These are phyloP conservation scores for Yamadazyma membranifaciens DNA, from an alignment of 1,139 yeast genomes.

Conservation along the genomic window DNA sequence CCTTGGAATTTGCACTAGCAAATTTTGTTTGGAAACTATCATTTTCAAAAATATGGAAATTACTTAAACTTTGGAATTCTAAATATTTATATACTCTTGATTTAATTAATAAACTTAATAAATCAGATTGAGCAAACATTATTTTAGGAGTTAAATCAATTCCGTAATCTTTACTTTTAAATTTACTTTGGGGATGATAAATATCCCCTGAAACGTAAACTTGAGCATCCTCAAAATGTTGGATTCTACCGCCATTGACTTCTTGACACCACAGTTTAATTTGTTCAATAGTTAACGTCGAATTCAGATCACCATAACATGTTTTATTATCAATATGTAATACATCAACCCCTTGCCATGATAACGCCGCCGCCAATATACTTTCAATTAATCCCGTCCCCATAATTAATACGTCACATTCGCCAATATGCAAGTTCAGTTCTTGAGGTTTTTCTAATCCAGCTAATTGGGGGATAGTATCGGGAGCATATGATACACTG, in stretches of 20 bases:
- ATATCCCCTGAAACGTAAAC: slow-evolving; percentile 65
- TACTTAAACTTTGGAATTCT: slow-evolving; percentile 86
- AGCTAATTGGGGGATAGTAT: slow-evolving; percentile 76
- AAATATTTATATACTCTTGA: slow-evolving; percentile 87
- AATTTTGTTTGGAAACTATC: slow-evolving; percentile 80
- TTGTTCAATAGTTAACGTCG: slow-evolving; percentile 85
- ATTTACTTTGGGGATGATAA: slow-evolving; percentile 29
- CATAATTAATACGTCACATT: slow-evolving; percentile 82
- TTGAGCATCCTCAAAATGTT: slow-evolving; percentile 57
- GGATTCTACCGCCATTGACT: slow-evolving; percentile 53
- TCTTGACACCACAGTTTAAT: slow-evolving; percentile 75
- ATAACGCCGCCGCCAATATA: slow-evolving; percentile 86
- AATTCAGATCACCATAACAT: slow-evolving; percentile 85
- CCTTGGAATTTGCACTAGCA: slow-evolving; percentile 66
- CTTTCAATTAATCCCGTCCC: slow-evolving; percentile 93
- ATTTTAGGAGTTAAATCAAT: slow-evolving; percentile 88
- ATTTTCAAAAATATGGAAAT: slow-evolving; percentile 88
- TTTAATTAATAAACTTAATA: slow-evolving; percentile 72
- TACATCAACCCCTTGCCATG: slow-evolving; percentile 95
- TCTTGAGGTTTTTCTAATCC: slow-evolving; percentile 70
- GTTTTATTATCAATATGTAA: slow-evolving; percentile 81
- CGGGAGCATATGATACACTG: slow-evolving; percentile 46
- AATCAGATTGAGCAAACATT: slow-evolving; percentile 84
- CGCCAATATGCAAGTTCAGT: slow-evolving; percentile 49
- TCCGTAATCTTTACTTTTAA: slow-evolving; percentile 73